Evolutionary conservation across 495 filamentous ascomycete species (phyloP).

Genomic region (Stereocaulon alpinum): DNA sequence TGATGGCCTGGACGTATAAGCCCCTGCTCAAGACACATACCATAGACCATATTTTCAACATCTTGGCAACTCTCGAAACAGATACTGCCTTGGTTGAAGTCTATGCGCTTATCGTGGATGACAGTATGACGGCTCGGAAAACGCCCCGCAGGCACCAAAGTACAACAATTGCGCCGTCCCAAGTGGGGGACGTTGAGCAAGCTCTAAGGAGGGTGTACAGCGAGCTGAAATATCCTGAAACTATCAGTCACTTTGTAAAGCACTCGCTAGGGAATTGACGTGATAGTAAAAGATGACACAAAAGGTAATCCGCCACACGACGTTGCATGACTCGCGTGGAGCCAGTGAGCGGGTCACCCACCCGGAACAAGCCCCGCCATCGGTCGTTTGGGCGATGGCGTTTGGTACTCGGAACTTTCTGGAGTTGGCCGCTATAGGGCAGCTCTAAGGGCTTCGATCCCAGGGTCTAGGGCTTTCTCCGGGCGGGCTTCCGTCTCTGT

Average conservation of each 20-base stretch:
- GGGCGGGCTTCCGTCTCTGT: too few species aligned
- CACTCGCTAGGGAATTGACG: neutral
- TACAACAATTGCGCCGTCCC: neutral
- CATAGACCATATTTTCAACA: conserved; percentile 99
- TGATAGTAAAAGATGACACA: neutral
- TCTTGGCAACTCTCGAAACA: conserved; percentile 39
- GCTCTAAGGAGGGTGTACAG: too few species aligned
- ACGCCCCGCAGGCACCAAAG: neutral
- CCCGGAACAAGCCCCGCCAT: too few species aligned
- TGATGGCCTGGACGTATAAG: conserved; percentile 12
- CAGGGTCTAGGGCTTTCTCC: too few species aligned
- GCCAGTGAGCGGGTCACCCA: too few species aligned
- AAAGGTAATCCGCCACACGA: neutral
- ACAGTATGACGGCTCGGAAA: neutral
- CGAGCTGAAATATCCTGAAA: too few species aligned
- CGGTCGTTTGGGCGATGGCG: too few species aligned
- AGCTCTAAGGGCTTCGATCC: too few species aligned
- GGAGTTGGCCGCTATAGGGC: too few species aligned
- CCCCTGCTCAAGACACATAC: conserved; percentile 37
- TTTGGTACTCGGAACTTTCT: too few species aligned
- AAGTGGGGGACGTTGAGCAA: neutral
- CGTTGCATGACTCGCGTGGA: neutral
- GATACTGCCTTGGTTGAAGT: neutral
- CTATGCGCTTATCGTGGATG: neutral
- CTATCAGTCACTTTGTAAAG: too few species aligned